phyloP scores from a whole-genome alignment of 2,329 filamentous ascomycete genomes.

The Colletotrichum phormii region DNA sequence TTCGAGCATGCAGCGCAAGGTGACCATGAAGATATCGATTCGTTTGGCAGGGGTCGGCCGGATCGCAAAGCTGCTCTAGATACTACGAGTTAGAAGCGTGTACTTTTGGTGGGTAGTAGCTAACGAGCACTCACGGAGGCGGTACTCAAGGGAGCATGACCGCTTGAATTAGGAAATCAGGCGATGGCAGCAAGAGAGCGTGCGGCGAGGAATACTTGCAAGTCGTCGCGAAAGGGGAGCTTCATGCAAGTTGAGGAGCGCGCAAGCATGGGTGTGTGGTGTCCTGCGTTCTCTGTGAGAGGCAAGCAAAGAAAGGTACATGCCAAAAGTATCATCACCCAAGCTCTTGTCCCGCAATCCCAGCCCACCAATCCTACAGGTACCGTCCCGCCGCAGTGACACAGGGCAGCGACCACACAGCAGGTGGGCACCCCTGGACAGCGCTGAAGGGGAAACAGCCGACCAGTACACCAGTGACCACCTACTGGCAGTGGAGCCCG shows the following conservation, averaged over 20 bases:
- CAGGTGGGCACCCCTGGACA: constrained; percentile 5
- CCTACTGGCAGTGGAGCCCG: too few species aligned
- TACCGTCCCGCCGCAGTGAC: neutral
- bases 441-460: neutral
- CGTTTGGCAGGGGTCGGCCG: constrained; percentile 17
- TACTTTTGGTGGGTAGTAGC: neutral
- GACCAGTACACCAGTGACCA: neutral
- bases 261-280: constrained; percentile 6
- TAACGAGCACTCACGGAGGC: neutral
- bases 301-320: neutral
- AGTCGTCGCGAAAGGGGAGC: constrained; percentile 8
- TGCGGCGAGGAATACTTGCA: neutral
- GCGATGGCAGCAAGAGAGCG: neutral
- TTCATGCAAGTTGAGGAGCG: constrained; percentile 12
- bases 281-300: neutral
- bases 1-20: constrained; percentile 40
- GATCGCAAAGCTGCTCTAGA: constrained; percentile 23
- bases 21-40: constrained; percentile 11
- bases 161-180: neutral
- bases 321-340: constrained; percentile 24
- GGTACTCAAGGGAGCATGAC: constrained; percentile 24
- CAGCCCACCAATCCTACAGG: constrained; percentile 4
- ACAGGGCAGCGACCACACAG: constrained; percentile 15
- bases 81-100: neutral
- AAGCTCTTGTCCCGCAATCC: constrained; percentile 29